phyloP scores from a whole-genome alignment of 2,329 filamentous ascomycete genomes.

The Aspergillus transmontanensis region DNA sequence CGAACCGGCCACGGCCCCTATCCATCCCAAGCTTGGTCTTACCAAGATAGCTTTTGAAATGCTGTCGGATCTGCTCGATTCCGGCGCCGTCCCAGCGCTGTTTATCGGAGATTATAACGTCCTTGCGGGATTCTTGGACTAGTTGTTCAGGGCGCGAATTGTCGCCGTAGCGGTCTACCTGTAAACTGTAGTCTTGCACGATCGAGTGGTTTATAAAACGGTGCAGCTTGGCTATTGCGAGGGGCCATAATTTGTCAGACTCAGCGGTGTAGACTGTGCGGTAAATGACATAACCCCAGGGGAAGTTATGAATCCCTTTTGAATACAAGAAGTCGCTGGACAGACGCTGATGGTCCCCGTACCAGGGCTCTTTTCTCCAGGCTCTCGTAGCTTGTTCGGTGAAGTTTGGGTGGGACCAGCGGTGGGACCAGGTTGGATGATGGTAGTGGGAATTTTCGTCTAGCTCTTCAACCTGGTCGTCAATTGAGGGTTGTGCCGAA shows the following conservation, averaged over 20 bases:
- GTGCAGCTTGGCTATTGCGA: constrained; percentile 18
- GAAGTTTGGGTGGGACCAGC: neutral
- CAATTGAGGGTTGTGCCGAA: neutral
- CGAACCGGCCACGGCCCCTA: neutral
- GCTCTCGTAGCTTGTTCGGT: neutral
- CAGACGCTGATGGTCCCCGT: neutral
- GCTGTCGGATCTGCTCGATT: constrained; percentile 3
- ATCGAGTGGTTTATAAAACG: constrained; percentile 7
- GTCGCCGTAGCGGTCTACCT: no score
- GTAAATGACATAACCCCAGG: constrained; percentile 24
- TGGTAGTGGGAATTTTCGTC: neutral
- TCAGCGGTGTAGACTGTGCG: constrained; percentile 26
- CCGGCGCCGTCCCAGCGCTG: neutral
- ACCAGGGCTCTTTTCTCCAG: neutral
- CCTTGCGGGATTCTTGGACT: no score
- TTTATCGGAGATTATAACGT: no score
- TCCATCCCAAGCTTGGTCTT: neutral
- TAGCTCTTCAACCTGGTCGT: neutral
- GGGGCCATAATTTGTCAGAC: constrained; percentile 21
- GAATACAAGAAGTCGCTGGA: neutral
- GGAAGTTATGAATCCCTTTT: no score
- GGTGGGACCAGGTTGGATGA: neutral
- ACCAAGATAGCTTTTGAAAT: constrained; percentile 2
- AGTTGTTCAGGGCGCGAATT: no score
- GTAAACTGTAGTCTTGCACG: no score